These are phyloP conservation scores for Diaporthe amygdali DNA, from an alignment of 2,329 filamentous ascomycete genomes.

Conservation along the genomic window DNA sequence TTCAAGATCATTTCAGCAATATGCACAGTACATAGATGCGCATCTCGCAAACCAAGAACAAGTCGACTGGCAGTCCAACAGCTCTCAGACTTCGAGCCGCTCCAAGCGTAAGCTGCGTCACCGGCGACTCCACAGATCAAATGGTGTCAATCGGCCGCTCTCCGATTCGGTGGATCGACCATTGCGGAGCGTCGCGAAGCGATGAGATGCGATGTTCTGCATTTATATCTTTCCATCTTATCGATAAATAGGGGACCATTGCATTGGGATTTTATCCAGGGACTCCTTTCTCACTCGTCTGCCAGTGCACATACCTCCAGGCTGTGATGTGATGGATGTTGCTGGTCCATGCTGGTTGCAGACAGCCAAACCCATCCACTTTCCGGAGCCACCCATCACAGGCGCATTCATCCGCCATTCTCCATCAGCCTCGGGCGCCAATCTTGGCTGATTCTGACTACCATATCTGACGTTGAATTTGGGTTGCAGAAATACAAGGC, in stretches of 20 bases:
- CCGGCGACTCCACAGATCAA: not conserved
- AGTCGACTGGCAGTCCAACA: not conserved
- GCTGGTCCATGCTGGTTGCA: not conserved
- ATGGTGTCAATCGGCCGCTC: slow-evolving; percentile 11
- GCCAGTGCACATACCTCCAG: not conserved
- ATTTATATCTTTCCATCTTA: slow-evolving; percentile 11
- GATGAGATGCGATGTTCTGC: slow-evolving; percentile 10
- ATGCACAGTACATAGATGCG: not conserved
- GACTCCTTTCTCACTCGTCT: not conserved
- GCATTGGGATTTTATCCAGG: not conserved
- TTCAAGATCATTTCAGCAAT: not conserved
- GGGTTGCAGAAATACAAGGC: slow-evolving; percentile 20
- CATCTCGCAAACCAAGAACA: not conserved
- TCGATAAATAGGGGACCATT: slow-evolving; percentile 13
- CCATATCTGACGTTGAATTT: slow-evolving; percentile 17
- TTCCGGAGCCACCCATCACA: not conserved
- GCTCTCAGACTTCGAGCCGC: not conserved
- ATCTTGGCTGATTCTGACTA: slow-evolving; percentile 6
- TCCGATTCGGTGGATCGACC: slow-evolving; percentile 22
- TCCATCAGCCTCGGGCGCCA: not conserved
- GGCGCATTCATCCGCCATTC: not conserved
- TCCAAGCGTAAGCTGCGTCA: slow-evolving; percentile 2
- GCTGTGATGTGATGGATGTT: not conserved
- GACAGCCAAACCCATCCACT: not conserved
- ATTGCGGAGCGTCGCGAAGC: slow-evolving; percentile 1